Evolutionary conservation across 805 yeast species (phyloP), one percentile per base, ranked within the genome.

Genomic region (Candida taoyuanica): DNA sequence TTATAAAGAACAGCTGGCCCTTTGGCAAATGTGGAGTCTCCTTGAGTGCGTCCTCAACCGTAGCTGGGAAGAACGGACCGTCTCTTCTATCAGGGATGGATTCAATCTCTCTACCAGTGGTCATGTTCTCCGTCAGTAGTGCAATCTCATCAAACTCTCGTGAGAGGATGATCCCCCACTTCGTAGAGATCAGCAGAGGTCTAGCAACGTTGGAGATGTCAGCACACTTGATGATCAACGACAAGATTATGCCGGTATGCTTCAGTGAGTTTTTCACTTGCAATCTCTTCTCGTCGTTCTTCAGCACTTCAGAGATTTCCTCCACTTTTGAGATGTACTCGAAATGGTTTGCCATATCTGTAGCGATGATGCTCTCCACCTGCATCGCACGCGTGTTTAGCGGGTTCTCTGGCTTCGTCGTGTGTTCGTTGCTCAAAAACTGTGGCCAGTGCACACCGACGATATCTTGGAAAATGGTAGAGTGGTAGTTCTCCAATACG

Each of bases 181-280:
- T 80, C 1, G 85, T 74, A 17, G 91, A 81, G 3, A 86, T 76
- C 26, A 73, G 64, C 40, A 85, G 64, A 5, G 89, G 87, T 43
- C 98, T 68, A 8, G 95, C 78, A 17, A 89, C 96, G 58, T 93
- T 93, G 19, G 96, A 85, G 32, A 93, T 87, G 63, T 93, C 98
- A 3, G 98, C 97, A 60, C 95, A 87, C 65, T 93, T 93, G 44
- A 93, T 77, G 43, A 91, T 70, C 43, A 88, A 63, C 18, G 85
- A 73, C 31, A 82, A 68, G 27, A 87, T 62, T 47, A 84, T 68
- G 40, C 52, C 52, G 46, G 65, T 47, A 28, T 47, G 53, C 32
- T 50, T 51, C n/a, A 43, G 23, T 14, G 44, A 39, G 17, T 43
- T 34, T 32, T 41, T 54, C 36, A 34, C 44, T 36, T 21, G 21